phyloP scores from a whole-genome alignment of 2,329 filamentous ascomycete genomes.

The Aspergillus melleus region DNA sequence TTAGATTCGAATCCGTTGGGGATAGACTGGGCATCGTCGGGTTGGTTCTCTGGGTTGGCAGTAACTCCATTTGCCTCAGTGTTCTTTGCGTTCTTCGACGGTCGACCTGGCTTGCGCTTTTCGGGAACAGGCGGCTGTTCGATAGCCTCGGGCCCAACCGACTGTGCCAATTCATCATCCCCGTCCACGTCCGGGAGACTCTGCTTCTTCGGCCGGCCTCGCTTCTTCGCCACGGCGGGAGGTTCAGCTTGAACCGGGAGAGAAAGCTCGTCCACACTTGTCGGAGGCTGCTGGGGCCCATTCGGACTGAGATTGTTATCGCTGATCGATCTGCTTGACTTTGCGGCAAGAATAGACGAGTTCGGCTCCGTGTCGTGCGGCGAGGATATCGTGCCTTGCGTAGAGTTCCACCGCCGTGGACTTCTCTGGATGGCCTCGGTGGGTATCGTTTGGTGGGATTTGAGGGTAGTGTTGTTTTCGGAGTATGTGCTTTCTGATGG shows the following conservation, averaged over 20 bases:
- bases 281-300: conserved; percentile 19
- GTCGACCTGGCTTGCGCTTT: conserved; percentile 22
- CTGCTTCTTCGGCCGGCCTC: conserved; percentile 33
- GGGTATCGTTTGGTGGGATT: conserved; percentile 11
- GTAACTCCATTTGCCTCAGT: not conserved
- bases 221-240: conserved; percentile 27
- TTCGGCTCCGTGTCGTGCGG: conserved; percentile 43
- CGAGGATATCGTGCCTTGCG: conserved; percentile 30
- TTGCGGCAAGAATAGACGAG: conserved; percentile 34
- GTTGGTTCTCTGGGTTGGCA: not conserved
- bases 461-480: conserved; percentile 14
- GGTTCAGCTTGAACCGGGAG: conserved; percentile 25
- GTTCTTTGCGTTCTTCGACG: conserved; percentile 15
- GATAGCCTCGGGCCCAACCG: conserved; percentile 3
- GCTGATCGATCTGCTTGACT: conserved; percentile 24
- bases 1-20: not conserved
- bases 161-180: conserved; percentile 28
- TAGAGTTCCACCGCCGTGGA: conserved; percentile 25
- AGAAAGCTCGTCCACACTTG: conserved; percentile 31
- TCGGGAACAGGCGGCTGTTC: conserved; percentile 12
- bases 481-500: conserved; percentile 5
- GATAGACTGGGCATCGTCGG: not conserved
- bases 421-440: conserved; percentile 15
- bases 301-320: conserved; percentile 17
- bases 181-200: conserved; percentile 24